phyloP scores from a whole-genome alignment of 768 basidiomycete species.

The Calocera viscosa region DNA sequence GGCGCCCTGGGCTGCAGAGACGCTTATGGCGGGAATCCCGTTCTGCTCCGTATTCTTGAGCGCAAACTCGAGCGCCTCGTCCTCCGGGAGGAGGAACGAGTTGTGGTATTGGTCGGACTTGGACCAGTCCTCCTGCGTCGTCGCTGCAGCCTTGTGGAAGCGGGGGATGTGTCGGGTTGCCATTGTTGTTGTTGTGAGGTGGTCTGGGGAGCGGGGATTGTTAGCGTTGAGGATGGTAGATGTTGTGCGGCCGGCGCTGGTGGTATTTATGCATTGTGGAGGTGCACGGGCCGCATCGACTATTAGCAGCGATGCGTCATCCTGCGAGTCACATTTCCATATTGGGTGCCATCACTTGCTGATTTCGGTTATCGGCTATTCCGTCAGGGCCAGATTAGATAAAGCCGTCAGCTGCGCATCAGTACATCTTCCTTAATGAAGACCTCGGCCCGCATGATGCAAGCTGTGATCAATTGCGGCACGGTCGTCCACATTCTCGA shows the following conservation, averaged over 20 bases:
- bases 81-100: conserved; percentile 38
- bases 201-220: background rate
- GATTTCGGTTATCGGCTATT: too few relatives aligned
- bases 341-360: too few relatives aligned
- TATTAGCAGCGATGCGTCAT: background rate
- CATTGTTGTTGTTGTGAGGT: background rate
- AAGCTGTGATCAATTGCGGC: too few relatives aligned
- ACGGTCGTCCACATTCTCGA: too few relatives aligned
- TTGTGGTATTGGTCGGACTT: conserved; percentile 46
- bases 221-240: background rate
- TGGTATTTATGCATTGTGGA: background rate
- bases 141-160: background rate
- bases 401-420: too few relatives aligned
- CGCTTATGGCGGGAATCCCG: conserved; percentile 33
- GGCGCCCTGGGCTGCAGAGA: conserved; percentile 38
- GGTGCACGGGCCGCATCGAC: too few relatives aligned
- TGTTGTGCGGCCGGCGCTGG: background rate
- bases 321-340: too few relatives aligned
- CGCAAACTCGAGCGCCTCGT: conserved; percentile 34
- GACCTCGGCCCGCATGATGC: too few relatives aligned
- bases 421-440: too few relatives aligned
- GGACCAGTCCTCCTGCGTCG: conserved; percentile 35
- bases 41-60: conserved; percentile 32
- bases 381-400: too few relatives aligned
- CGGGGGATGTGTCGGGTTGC: conserved; percentile 8